phyloP scores from a whole-genome alignment of 2,329 filamentous ascomycete genomes.

The Penicillium sp. region DNA sequence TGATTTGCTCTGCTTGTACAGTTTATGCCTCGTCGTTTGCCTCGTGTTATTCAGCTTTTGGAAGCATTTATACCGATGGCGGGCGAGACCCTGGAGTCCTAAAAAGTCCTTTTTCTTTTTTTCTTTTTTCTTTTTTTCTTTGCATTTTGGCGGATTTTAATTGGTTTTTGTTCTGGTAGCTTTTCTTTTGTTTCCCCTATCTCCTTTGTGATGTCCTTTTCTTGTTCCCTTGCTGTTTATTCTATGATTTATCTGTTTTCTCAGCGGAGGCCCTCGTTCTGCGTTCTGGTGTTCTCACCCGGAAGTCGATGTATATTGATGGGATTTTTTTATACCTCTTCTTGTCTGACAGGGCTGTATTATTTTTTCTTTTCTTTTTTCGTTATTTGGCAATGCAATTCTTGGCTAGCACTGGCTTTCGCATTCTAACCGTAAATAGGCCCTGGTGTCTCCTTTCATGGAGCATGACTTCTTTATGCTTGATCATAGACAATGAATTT shows the following conservation, averaged over 20 bases:
- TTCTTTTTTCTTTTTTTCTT: constrained; percentile 10
- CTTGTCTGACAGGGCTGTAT: constrained; percentile 31
- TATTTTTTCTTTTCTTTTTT: constrained; percentile 19
- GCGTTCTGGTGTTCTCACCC: constrained; percentile 15
- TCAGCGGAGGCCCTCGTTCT: constrained; percentile 18
- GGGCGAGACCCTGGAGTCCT: constrained; percentile 30
- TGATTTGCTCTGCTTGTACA: constrained; percentile 30
- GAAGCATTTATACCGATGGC: constrained; percentile 21
- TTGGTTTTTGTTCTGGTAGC: constrained; percentile 8
- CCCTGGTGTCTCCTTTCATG: neutral
- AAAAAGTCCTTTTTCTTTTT: constrained; percentile 22
- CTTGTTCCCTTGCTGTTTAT: neutral
- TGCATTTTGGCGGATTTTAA: constrained; percentile 22
- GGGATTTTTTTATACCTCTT: constrained; percentile 22
- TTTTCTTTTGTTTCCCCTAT: constrained; percentile 9
- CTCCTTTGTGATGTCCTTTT: constrained; percentile 5
- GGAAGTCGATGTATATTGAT: constrained; percentile 31
- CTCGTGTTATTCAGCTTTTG: constrained; percentile 23
- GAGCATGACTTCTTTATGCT: neutral
- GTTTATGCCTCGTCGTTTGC: constrained; percentile 25
- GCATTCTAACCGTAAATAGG: constrained; percentile 1
- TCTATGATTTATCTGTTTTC: constrained; percentile 8
- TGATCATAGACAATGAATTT: neutral
- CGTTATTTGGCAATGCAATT: constrained; percentile 18
- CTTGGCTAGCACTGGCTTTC: constrained; percentile 5